Conservation (phyloP, 257 asterid genomes). For the Nicotiana tabacum region DNA sequence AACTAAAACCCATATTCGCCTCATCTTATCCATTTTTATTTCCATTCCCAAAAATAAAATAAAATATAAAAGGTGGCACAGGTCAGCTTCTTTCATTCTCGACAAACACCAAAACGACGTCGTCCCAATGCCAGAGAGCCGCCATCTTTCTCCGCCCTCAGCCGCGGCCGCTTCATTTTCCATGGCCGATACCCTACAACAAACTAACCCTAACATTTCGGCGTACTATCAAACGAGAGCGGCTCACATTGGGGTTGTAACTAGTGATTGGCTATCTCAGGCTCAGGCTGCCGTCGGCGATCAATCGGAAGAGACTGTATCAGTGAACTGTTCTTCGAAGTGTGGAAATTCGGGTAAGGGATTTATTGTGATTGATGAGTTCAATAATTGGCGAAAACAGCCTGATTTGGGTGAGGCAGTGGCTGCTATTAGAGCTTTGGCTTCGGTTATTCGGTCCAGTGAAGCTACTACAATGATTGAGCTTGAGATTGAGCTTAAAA, state of each 20-base stretch:
- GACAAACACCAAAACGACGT: conserved; percentile 32
- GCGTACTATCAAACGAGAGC: conserved; percentile 86
- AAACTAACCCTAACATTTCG: conserved; percentile 45
- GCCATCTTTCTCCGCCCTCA: conserved; percentile 26
- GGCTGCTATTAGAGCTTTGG: conserved; percentile 94
- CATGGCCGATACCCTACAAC: conserved; percentile 44
- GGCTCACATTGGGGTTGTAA: conserved; percentile 85
- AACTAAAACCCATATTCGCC: no score
- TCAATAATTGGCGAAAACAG: conserved; percentile 77
- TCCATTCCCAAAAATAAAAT: no score
- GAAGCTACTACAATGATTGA: conserved; percentile 94
- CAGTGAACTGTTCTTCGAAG: conserved; percentile 20
- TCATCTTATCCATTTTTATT: no score
- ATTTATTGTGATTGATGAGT: conserved; percentile 73
- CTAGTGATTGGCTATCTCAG: conserved; percentile 92
- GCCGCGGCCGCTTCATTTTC: conserved; percentile 20
- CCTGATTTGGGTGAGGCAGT: conserved; percentile 98
- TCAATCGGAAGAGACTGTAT: conserved; percentile 27
- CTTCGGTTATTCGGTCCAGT: conserved; percentile 77
- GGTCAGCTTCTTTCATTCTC: conserved; percentile 51
- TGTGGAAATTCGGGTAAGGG: conserved; percentile 30
- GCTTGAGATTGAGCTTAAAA: conserved; percentile 85
- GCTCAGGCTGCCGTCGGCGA: conserved; percentile 63
- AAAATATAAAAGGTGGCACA: conserved; percentile 30
- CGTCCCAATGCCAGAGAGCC: conserved; percentile 26